Conservation (phyloP, 163 green algal genomes). For the Scenedesmus sp. region DNA sequence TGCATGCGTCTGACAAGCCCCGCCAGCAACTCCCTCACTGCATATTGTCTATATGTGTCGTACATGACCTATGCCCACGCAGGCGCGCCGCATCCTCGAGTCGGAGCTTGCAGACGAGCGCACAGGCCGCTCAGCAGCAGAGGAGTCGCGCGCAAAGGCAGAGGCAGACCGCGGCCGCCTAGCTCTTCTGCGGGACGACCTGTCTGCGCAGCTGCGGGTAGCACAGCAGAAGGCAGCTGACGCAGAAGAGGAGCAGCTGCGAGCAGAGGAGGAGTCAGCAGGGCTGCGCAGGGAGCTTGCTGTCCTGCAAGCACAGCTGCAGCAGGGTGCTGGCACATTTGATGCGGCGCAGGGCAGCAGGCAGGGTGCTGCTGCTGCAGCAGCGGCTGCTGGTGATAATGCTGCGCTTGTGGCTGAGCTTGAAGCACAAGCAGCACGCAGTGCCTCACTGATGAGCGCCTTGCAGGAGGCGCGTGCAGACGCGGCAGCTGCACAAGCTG, state of each 20-base stretch:
- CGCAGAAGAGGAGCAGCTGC: conserved; percentile 74
- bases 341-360: neutral
- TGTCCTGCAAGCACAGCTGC: conserved; percentile 11
- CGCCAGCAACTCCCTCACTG: neutral
- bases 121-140: conserved; percentile 24
- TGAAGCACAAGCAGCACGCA: neutral
- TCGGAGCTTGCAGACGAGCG: conserved; percentile 54
- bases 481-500: conserved; percentile 14
- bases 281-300: conserved; percentile 56
- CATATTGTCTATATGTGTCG: no score
- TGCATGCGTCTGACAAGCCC: no score
- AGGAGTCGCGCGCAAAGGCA: conserved; percentile 55
- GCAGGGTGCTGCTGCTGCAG: neutral
- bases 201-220: conserved; percentile 60
- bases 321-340: conserved; percentile 1
- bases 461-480: conserved; percentile 61
- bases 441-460: conserved; percentile 56
- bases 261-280: conserved; percentile 63
- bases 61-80: neutral
- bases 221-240: conserved; percentile 60
- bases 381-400: neutral
- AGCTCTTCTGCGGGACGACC: conserved; percentile 64
- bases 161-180: conserved; percentile 59
- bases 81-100: conserved; percentile 57
- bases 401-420: conserved; percentile 16